Conservation (phyloP, 108 stramenopile species). For the Epipyxis sp. region DNA sequence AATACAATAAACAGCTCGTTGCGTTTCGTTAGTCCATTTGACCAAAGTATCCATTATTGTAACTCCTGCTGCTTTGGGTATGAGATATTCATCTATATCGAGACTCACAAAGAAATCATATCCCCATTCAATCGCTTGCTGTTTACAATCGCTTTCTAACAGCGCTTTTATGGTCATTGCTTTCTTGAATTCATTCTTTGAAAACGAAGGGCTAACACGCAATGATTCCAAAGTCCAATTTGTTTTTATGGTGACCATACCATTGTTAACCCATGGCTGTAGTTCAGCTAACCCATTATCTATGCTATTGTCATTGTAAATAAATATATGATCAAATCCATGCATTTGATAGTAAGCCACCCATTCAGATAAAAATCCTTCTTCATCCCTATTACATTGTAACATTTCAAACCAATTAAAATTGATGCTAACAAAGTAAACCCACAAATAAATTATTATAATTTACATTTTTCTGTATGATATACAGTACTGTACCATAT, state of each 20-base stretch:
- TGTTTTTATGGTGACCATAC: not conserved
- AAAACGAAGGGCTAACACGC: not conserved
- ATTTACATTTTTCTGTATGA: not conserved
- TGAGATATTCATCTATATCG: constrained; percentile 29
- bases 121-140: not conserved
- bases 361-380: constrained; percentile 29
- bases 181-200: not conserved
- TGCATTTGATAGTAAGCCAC: constrained; percentile 28
- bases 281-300: constrained; percentile 8
- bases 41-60: constrained; percentile 6
- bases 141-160: constrained; percentile 2
- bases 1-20: not conserved
- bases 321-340: constrained; percentile 5
- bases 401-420: not conserved
- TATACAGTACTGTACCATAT: not conserved
- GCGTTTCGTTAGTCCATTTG: not conserved
- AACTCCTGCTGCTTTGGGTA: not conserved
- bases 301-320: constrained; percentile 12
- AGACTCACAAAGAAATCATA: constrained; percentile 23
- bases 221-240: constrained; percentile 1
- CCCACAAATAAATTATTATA: not conserved
- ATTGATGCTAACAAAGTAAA: not conserved
- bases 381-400: constrained; percentile 11
- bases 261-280: constrained; percentile 17
- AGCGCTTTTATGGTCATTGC: not conserved